Conservation (phyloP, 495 filamentous ascomycete genomes). For the Tuber calosporum region DNA sequence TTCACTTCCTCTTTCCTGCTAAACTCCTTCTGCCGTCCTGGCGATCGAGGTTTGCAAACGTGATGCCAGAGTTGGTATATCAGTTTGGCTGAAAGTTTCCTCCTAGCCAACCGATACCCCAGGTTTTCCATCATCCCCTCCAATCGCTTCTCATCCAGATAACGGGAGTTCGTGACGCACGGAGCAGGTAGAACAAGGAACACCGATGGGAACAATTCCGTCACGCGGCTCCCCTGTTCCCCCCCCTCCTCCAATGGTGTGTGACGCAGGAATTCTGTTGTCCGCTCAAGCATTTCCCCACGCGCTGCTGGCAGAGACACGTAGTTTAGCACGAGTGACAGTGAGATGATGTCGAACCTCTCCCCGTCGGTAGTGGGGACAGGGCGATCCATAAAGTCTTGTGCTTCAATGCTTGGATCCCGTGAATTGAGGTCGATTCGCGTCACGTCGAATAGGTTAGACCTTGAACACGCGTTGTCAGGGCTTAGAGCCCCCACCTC, state of each 20-base stretch:
- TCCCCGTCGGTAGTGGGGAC: conserved; percentile 57
- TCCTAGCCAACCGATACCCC: conserved; percentile 59
- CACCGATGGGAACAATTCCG: conserved; percentile 58
- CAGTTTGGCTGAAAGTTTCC: conserved; percentile 72
- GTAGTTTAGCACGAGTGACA: conserved; percentile 94
- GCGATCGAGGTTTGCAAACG: conserved; percentile 21
- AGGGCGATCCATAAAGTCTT: conserved; percentile 91
- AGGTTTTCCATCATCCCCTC: conserved; percentile 65
- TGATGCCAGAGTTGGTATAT: conserved; percentile 77
- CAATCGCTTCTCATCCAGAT: conserved; percentile 68
- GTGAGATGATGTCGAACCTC: conserved; percentile 77
- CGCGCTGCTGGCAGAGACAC: conserved; percentile 66
- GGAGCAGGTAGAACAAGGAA: conserved; percentile 87
- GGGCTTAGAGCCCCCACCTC: conserved; percentile 86
- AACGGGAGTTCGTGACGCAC: conserved; percentile 87
- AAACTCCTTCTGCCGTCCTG: conserved; percentile 37
- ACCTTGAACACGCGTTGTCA: conserved; percentile 73
- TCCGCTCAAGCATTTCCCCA: conserved; percentile 80
- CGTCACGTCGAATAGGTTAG: conserved; percentile 61
- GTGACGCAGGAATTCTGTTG: conserved; percentile 57
- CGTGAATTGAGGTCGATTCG: conserved; percentile 90
- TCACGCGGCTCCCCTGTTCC: conserved; percentile 19
- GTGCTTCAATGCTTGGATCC: conserved; percentile 66
- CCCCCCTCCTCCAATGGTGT: conserved; percentile 20
- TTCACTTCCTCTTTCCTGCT: conserved; percentile 69